phyloP scores from a whole-genome alignment of 2,329 filamentous ascomycete genomes.

The Fusarium pininemorale region DNA sequence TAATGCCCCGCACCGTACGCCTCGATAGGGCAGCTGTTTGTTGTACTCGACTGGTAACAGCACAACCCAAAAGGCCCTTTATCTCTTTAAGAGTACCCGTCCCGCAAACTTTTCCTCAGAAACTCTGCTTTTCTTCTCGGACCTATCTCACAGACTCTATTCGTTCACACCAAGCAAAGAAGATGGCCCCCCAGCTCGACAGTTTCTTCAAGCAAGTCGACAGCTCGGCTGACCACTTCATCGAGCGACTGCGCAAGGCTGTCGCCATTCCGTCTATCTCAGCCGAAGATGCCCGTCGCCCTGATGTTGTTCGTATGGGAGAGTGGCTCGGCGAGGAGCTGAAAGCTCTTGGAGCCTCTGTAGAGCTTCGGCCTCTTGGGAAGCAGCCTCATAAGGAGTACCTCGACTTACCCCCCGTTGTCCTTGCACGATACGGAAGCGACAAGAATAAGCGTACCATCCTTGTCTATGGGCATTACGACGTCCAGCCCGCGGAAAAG shows the following conservation, averaged over 20 bases:
- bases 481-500: conserved; percentile 93
- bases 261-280: conserved; percentile 98
- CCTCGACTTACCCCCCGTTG: conserved; percentile 90
- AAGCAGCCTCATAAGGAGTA: conserved; percentile 92
- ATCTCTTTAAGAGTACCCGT: conserved; percentile 34
- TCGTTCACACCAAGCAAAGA: conserved; percentile 69
- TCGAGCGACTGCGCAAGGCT: conserved; percentile 87
- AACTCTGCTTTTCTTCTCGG: conserved; percentile 41
- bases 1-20: conserved; percentile 59
- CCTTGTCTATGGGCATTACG: conserved; percentile 97
- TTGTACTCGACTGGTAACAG: conserved; percentile 36
- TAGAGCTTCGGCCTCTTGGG: conserved; percentile 86
- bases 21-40: conserved; percentile 45
- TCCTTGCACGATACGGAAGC: conserved; percentile 90
- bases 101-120: conserved; percentile 25
- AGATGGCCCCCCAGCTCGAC: conserved; percentile 91
- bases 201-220: conserved; percentile 95
- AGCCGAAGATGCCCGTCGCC: conserved; percentile 85
- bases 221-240: conserved; percentile 79
- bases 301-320: conserved; percentile 96
- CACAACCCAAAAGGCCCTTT: conserved; percentile 39
- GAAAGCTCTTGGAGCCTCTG: conserved; percentile 81
- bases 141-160: conserved; percentile 64
- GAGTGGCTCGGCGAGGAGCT: conserved; percentile 88
- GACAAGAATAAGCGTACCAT: conserved; percentile 95